Base-by-base conservation (phyloP, 2,329 filamentous ascomycete species). In the Colletotrichum sp. region DNA sequence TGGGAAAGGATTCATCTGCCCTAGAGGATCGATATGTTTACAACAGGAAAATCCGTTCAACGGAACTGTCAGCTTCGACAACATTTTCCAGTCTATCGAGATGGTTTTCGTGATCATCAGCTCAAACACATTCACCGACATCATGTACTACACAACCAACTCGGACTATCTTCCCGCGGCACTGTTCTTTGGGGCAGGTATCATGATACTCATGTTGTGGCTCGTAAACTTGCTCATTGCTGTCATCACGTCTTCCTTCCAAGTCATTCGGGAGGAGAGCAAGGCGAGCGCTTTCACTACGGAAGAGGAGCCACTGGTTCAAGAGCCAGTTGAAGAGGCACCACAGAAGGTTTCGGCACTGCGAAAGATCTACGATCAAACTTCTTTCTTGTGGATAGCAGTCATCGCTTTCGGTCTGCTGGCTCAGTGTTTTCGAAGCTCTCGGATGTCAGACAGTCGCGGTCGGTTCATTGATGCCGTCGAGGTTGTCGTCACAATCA, bases 71-170 rank as follows among this genome's bases (percentile, higher is more conserved):
- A 97, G 94, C 83, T 99, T 98, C 81, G 97, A 99, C 86, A 96
- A 98, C 82, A 97, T 99, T 55, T 86, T 95, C 34, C 93, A 98
- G 78, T 98, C 96, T 0, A 86, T 98, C 68, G 96, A 99, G 85
- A 88, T 98, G 73, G 96, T 99, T 3, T 99, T 99, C 81, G 95
- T 99, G 67, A 94, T 99, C 81, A 99, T 99, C 95, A 98, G 95
- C 80, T 96, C 96, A 64, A 99, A 99, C 83, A 99, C 97, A 0
- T 99, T 97, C 84, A 94, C 95, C 2, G 95, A 98, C 83, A 87
- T 98, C 69, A 95, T 99, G 88, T 99, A 99, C 84, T 94, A 95
- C 79, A 96, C 96, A 6, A 96, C 94, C 69, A 92, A 98, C 81
- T 97, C 95, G 30, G 97, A 99, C 83, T 98, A 98, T 80, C 90